Evolutionary conservation across 441 rosid genomes (phyloP), one percentile per base, ranked within the genome.

Genomic region (Dalechampia spathulata): DNA sequence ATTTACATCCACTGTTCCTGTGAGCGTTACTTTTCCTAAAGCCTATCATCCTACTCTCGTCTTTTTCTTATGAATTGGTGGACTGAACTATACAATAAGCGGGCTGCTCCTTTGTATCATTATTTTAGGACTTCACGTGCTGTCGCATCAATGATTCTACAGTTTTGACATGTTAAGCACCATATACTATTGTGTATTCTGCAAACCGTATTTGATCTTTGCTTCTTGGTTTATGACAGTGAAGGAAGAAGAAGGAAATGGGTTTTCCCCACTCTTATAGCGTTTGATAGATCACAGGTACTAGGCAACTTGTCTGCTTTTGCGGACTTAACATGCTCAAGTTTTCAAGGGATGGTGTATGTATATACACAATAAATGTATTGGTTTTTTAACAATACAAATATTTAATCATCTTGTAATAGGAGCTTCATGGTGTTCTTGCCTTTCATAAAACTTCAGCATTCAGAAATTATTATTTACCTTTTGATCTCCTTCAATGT

Each of bases 241-340:
- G 96, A 93, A 82, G 99, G 93, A 56, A 87, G 88, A 56, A 74
- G 97, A 64, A 83, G 95, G 72, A 87, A 85, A 66, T 93, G 99
- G 99, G 83, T 81, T 52, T 93, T 93, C 56, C 97, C 97, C 36
- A 77, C 80, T 60, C 89, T 93, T 66, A 57, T 58, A 22, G 67
- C 78, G 17, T 78, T 77, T 67, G 65, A 39, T 69, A 57, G 62
- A 42, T 76, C 72, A 48, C 64, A 87, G 99, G 97, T 90, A 80
- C 38, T 28, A 10, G 49, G 34, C 20, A 39, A n/a, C 60, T 65
- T 60, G 42, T 69, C 49, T 58, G 48, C 44, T 45, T 42, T 53
- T 12, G 39, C 51, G 50, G 19, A 46, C 20, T 41, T 48, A 7
- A 16, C 25, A 25, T 36, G 41, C 38, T 56, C 19, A 43, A 28